Evolutionary conservation across 257 asterid species (phyloP).

Genomic region (Fraxinus anomala): DNA sequence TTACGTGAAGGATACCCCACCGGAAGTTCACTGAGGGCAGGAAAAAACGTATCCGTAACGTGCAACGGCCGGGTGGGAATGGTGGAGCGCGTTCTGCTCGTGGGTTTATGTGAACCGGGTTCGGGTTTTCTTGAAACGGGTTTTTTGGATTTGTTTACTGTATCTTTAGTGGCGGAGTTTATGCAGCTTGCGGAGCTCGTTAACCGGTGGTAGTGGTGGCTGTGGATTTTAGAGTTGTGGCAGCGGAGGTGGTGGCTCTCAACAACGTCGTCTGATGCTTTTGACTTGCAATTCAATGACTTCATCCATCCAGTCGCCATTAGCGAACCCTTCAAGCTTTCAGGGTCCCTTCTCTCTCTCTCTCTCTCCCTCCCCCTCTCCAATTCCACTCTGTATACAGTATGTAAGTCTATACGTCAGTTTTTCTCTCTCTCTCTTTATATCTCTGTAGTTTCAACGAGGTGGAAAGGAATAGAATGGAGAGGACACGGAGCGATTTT

Average conservation of each 20-base stretch:
- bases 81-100: constrained; percentile 29
- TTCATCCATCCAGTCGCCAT: constrained; percentile 92
- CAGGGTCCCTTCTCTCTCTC: neutral
- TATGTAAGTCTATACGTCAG: constrained; percentile 6
- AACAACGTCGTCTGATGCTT: constrained; percentile 84
- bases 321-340: constrained; percentile 11
- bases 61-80: constrained; percentile 32
- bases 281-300: constrained; percentile 85
- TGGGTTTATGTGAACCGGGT: constrained; percentile 21
- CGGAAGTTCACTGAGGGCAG: constrained; percentile 78
- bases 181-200: constrained; percentile 67
- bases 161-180: constrained; percentile 38
- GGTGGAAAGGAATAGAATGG: constrained; percentile 40
- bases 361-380: neutral
- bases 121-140: constrained; percentile 36
- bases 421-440: constrained; percentile 1
- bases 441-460: constrained; percentile 17
- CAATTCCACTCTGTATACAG: constrained; percentile 8
- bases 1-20: constrained; percentile 85
- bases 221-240: constrained; percentile 25
- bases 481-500: constrained; percentile 48
- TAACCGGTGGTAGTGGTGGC: constrained; percentile 35
- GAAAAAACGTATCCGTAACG: constrained; percentile 44
- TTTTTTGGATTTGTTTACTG: constrained; percentile 26
- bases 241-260: constrained; percentile 15